These are phyloP conservation scores for Cystobasidium sp. DNA, from an alignment of 1,284 basidiomycete species.

Conservation along the genomic window DNA sequence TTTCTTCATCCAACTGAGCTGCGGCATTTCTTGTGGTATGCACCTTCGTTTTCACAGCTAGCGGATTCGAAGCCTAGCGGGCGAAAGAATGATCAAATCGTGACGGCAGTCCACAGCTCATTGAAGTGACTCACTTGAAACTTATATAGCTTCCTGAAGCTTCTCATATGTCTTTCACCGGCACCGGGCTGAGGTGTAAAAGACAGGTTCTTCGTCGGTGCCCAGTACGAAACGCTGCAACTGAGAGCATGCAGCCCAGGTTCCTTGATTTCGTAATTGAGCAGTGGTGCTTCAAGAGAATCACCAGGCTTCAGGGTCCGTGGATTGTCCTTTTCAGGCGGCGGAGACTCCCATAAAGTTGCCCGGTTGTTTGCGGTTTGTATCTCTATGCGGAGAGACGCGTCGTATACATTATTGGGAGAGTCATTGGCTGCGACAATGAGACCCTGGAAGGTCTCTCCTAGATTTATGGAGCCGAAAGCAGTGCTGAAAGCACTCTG, in stretches of 20 bases:
- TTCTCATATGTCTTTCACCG: constrained; percentile 22
- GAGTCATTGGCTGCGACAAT: constrained; percentile 55
- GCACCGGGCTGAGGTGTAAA: constrained; percentile 13
- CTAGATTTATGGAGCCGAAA: constrained; percentile 52
- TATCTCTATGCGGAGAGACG: constrained; percentile 53
- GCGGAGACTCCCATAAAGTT: constrained; percentile 30
- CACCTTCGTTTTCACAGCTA: constrained; percentile 55
- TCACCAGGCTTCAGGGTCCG: constrained; percentile 42
- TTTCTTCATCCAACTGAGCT: constrained; percentile 47
- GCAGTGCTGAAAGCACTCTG: constrained; percentile 31
- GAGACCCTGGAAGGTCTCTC: constrained; percentile 54
- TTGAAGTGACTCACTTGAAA: constrained; percentile 50
- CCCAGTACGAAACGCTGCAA: constrained; percentile 54
- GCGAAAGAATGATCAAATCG: neutral
- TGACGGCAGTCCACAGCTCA: neutral
- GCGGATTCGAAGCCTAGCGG: constrained; percentile 47
- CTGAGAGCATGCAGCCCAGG: constrained; percentile 54
- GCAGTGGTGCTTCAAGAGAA: constrained; percentile 48
- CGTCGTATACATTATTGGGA: constrained; percentile 44
- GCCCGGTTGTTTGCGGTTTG: constrained; percentile 45
- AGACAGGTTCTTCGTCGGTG: constrained; percentile 5
- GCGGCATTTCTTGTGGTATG: constrained; percentile 49
- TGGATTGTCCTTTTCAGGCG: neutral
- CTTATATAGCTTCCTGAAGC: constrained; percentile 54
- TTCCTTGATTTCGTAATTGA: constrained; percentile 55